Evolutionary conservation across 1,284 basidiomycete species (phyloP), one percentile per base, ranked within the genome.

Genomic region (Cutaneotrichosporon sp.): DNA sequence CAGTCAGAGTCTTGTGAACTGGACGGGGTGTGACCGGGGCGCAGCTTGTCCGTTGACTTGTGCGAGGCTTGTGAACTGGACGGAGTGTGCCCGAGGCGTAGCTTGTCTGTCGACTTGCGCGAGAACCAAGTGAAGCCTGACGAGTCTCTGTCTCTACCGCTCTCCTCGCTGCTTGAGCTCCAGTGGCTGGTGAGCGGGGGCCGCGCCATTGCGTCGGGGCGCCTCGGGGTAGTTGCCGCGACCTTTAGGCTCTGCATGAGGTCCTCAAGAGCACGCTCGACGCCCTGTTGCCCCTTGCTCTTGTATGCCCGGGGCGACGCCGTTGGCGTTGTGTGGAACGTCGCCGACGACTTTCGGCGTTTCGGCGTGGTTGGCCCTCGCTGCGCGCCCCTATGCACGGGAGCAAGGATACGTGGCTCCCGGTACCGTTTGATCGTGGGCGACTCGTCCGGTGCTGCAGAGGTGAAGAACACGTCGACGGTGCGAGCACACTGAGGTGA

Each of bases 391-490:
- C 42, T 27, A 17, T 44, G 17, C 10, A 44, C 29, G 2, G 42
- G 29, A 0, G 42, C 42, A 4, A 44, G 29, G 11, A 32, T 33
- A 5, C 42, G 42, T 7, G 29, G 42, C 9, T 33, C 17, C 4
- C 42, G 27, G 29, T 44, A 44, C 7, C 42, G 42, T 20, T 44
- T 44, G 42, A 44, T 29, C 4, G 42, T 44, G 6, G 42, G 42
- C 3, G 42, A 44, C 17, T 44, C 42, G 29, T 29, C 29, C 10
- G 29, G 19, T 10, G 38, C 38, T 4, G 42, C 10, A 2, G 7
- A n/a, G 10, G 17, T 20, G 17, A 33, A 32, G 42, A 44, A 29
- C 12, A 44, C 42, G 10, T 44, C 27, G 17, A 31, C 29, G 9
- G 29, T n/a, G 27, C 19, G 17, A 3, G 42, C 12, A 12, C 12